A percentile compares a stretch with the other conserved stretches of the same genome.
Evolutionary conservation across 345 rosid species (phyloP).

Genomic region (Syzygium aqueum): DNA sequence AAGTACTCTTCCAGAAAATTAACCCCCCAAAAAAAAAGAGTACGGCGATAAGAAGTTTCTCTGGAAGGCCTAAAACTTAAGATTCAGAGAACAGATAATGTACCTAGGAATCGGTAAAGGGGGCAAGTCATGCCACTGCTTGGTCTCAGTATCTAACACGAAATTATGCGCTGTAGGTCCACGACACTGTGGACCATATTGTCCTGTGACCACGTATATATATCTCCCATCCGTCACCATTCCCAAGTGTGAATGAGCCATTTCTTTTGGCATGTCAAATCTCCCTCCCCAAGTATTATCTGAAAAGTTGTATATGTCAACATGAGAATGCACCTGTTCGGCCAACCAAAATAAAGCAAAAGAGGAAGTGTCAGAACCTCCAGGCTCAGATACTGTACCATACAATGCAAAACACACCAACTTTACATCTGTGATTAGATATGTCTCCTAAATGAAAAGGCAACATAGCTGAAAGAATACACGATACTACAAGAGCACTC

Average conservation of each 20-base stretch:
- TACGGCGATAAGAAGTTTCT: neutral
- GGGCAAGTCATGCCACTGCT: constrained; percentile 60
- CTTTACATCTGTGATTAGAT: neutral
- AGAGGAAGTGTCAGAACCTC: neutral
- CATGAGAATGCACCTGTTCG: constrained; percentile 86
- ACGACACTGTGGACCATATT: constrained; percentile 93
- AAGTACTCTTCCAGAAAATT: neutral
- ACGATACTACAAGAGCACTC: neutral
- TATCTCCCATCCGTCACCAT: constrained; percentile 93
- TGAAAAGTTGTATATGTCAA: constrained; percentile 76
- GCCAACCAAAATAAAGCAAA: neutral
- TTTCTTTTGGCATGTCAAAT: constrained; percentile 96
- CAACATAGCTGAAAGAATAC: neutral
- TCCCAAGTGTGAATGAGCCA: constrained; percentile 99
- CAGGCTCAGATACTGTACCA: neutral
- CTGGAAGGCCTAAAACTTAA: neutral
- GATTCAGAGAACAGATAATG: neutral
- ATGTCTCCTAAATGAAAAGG: neutral
- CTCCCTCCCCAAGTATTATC: constrained; percentile 83
- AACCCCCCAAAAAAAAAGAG: neutral
- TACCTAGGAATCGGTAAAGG: constrained; percentile 90
- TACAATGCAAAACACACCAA: neutral
- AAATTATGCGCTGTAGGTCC: constrained; percentile 81
- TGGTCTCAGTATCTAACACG: constrained; percentile 80
- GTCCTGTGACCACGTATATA: constrained; percentile 78